A percentile compares a stretch with the other conserved stretches of the same genome.
phyloP scores from a whole-genome alignment of 257 asterid species.

The Hygrophila difformis region DNA sequence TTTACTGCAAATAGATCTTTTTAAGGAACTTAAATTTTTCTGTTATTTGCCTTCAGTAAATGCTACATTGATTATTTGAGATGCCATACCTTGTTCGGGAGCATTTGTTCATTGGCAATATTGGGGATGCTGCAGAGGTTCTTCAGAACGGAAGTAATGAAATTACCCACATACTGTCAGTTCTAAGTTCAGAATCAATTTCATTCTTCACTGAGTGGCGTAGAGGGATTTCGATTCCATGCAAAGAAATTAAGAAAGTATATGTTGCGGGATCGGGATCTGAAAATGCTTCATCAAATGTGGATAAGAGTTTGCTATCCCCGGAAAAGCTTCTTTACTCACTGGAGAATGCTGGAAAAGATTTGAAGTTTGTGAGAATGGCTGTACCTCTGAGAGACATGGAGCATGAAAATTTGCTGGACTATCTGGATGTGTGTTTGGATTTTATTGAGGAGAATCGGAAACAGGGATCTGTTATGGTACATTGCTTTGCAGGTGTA shows the following conservation, averaged over 20 bases:
- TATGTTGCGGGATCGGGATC: constrained; percentile 48
- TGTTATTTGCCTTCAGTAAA: constrained; percentile 13
- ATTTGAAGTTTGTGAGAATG: constrained; percentile 82
- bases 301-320: constrained; percentile 48
- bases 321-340: constrained; percentile 69
- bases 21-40: too few species aligned
- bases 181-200: constrained; percentile 82
- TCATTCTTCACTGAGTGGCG: constrained; percentile 97
- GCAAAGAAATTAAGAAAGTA: constrained; percentile 74
- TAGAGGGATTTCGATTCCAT: constrained; percentile 48
- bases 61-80: constrained; percentile 25
- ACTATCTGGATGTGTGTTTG: constrained; percentile 78
- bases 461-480: constrained; percentile 75
- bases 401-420: constrained; percentile 83
- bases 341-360: constrained; percentile 88
- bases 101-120: constrained; percentile 74
- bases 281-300: constrained; percentile 36
- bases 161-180: constrained; percentile 67
- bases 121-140: constrained; percentile 84
- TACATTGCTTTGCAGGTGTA: constrained; percentile 98
- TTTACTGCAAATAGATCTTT: too few species aligned
- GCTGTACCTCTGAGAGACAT: constrained; percentile 88
- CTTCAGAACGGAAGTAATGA: constrained; percentile 76
- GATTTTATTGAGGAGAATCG: constrained; percentile 81
- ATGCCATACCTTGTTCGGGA: constrained; percentile 90